These are phyloP conservation scores for Rhododendron simsii DNA, from an alignment of 148 eudicot species.

Conservation along the genomic window DNA sequence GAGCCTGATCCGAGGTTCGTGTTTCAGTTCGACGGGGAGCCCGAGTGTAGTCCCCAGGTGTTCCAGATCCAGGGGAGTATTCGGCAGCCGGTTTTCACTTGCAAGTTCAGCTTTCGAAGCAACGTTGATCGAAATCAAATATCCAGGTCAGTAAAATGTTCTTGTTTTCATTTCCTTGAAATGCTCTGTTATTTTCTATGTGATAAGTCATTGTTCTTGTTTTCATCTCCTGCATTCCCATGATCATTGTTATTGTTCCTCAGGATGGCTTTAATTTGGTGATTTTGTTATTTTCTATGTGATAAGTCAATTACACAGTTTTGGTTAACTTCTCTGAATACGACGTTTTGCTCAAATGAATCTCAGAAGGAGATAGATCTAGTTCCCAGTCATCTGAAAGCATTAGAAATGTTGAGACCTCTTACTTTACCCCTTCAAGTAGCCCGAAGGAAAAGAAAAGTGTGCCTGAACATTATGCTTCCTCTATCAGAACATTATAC, in stretches of 20 bases:
- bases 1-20: slow-evolving; percentile 52
- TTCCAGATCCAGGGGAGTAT: slow-evolving; percentile 41
- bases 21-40: slow-evolving; percentile 76
- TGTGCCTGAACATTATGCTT: slow-evolving; percentile 29
- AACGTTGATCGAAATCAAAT: no score
- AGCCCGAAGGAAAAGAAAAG: slow-evolving; percentile 27
- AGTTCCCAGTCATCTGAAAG: slow-evolving; percentile 29
- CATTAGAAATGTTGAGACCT: slow-evolving; percentile 19
- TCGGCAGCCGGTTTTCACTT: no score
- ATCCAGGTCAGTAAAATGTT: no score
- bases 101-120: no score
- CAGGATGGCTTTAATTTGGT: neutral
- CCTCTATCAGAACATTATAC: slow-evolving; percentile 42
- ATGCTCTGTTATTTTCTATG: no score
- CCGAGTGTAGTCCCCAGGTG: slow-evolving; percentile 90
- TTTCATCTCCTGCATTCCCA: no score
- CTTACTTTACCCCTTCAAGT: slow-evolving; percentile 24
- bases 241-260: neutral
- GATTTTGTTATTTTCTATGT: neutral
- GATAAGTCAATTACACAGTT: neutral
- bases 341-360: slow-evolving; percentile 19
- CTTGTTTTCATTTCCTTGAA: no score
- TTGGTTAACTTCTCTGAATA: neutral
- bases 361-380: slow-evolving; percentile 38
- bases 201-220: no score